phyloP scores from a whole-genome alignment of 768 basidiomycete species.

The Pleurotus giganteus region DNA sequence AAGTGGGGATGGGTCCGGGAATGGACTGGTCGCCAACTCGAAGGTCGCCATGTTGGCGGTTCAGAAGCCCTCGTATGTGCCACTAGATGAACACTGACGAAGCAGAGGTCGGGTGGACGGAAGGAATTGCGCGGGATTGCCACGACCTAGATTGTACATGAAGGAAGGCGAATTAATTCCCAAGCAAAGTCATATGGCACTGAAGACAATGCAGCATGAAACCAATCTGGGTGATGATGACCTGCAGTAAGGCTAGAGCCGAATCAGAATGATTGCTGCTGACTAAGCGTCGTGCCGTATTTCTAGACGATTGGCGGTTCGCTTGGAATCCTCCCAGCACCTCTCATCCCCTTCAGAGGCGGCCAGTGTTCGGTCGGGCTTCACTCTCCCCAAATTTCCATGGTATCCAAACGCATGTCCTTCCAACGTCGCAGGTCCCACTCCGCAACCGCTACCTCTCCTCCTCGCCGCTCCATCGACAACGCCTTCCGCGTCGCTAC shows the following conservation, averaged over 20 bases:
- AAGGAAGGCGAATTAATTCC: too few species aligned
- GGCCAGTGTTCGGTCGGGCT: neutral
- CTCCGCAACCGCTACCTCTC: slow-evolving; percentile 43
- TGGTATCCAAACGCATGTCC: slow-evolving; percentile 33
- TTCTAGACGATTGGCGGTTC: neutral
- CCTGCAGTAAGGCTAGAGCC: neutral
- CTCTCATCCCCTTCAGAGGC: neutral
- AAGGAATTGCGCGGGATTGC: too few species aligned
- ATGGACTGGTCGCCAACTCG: too few species aligned
- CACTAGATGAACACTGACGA: too few species aligned
- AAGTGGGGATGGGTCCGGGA: too few species aligned
- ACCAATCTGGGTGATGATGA: neutral
- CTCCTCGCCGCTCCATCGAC: slow-evolving; percentile 31
- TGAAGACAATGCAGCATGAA: neutral
- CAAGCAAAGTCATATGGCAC: too few species aligned
- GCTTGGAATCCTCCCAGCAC: neutral
- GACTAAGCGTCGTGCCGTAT: neutral
- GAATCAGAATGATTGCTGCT: neutral
- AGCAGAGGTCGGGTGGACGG: too few species aligned
- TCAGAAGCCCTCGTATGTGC: too few species aligned
- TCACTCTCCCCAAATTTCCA: neutral
- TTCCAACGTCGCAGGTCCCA: slow-evolving; percentile 52
- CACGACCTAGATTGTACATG: too few species aligned
- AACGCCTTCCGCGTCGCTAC: slow-evolving; percentile 38
- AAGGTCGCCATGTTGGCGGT: too few species aligned